Base-by-base conservation (phyloP, 352 stramenopile genomes). In the Aphanomyces stellatus region DNA sequence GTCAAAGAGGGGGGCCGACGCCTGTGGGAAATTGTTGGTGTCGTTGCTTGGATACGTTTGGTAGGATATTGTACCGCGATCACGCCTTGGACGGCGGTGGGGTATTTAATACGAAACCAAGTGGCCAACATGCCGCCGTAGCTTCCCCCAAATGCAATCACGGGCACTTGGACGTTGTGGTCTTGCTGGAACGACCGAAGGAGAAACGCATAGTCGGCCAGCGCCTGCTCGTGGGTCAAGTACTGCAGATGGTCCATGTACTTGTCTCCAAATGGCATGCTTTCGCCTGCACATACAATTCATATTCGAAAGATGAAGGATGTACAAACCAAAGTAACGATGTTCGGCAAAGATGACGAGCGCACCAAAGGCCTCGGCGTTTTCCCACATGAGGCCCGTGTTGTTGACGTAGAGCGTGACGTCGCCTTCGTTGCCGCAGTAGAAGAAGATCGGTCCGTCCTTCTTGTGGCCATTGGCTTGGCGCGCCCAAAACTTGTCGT, bases 21-120 rank as follows among this genome's bases (percentile, higher is more conserved):
- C 91, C 63, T 65, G 7, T n/a, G n/a, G n/a, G n/a, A n/a, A n/a
- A n/a, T n/a, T n/a, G n/a, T n/a, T n/a, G 95, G 93, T 69, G 98
- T 82, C 51, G 34, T 65, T 4, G 0, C 3, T 10, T 57, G 22
- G 8, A 25, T 8, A 69, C 7, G 27, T 65, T 11, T 8, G 22
- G 65, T 6, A 62, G 37, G 19, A 8, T 1, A 7, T 19, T 11
- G 25, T 56, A 70, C 51, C 0, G 96, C 92, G 70, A 99, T 97
- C 6, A 91, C 90, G 24, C 96, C 96, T 49, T 85, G 79, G 8
- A 98, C 78, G 8, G 96, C 79, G 51, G 83, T 72, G 10, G 96
- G 94, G 74, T 99, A 98, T 78, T 98, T 97, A 73, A 98, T 96
- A 22, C 95, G 87, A 65, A 98, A 88, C 91, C 93, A 99, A 27